Base-by-base conservation (phyloP, 192 early-diverging fungal species). In the Pilobolus umbonatus region DNA sequence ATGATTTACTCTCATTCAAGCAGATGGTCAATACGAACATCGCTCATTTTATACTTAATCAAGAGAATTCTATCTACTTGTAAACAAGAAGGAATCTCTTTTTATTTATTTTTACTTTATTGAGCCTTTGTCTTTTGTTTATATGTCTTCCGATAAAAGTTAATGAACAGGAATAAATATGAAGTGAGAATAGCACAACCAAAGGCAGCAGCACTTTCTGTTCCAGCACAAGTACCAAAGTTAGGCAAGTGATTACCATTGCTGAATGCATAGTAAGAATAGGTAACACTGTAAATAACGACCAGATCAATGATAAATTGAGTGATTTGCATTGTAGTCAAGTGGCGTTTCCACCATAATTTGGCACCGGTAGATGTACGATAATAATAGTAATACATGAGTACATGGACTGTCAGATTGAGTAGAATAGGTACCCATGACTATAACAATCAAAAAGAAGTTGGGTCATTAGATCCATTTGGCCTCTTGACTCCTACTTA, bases 351-450 rank as follows among this genome's bases (percentile, higher is more conserved):
- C 92, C 92, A 96, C 91, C 93, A 94, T 61, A 89, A 83, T 65
- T 79, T 75, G 65, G 85, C 85, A 35, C 86, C 79, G 48, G 80
- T 75, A 35, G 87, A 84, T n/a, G 88, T 85, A 51, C 82, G 84
- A 75, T 83, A 86, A 71, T 92, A 92, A 78, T 90, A 92, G 64
- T 87, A 90, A 74, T 92, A 92, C 93, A 95, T 95, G 40, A 92
- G 65, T 53, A 93, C 89, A 62, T 95, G 93, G 12, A 95, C 89
- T 55, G 80, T 78, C 68, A 93, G 75, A 78, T 95, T 95, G 48
- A 95, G 76, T 46, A 75, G 76, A 58, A 95, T 87, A 36, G 85
- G 83, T 24, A 89, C 86, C 83, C 87, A 90, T 30, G 80, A 84
- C 75, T 77, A 57, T 15, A 35, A 52, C 21, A 32, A 54, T 3